Evolutionary conservation across 2,329 filamentous ascomycete species (phyloP), one percentile per base, ranked within the genome.

Genomic region (Stemphylium vesicarium): DNA sequence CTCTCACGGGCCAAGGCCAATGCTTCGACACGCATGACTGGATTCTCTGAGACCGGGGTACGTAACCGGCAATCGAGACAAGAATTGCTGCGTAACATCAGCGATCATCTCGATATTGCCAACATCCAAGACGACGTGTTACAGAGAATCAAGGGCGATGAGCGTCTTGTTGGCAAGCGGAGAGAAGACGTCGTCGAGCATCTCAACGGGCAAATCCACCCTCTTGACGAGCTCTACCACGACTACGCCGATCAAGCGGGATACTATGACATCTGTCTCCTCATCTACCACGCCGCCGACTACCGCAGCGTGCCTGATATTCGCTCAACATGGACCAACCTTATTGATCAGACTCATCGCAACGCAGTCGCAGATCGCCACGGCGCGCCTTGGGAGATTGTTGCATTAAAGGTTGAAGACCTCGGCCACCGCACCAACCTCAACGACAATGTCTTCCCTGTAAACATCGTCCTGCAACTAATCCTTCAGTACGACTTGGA

Each of bases 61-160:
- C 75, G 78, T 20, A 73, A 71, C 62, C 85, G 91, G 44, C 90
- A 94, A 69, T 85, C 88, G 57, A 90, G 95, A 72, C 95, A 97
- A 74, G 84, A 92, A 56, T 81, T 98, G 24, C 85, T 94, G 52
- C 91, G 96, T 66, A 88, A 92, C 59, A 90, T 97, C 20, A 88
- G 88, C 2, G 92, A 95, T 63, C 82, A 96, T 39, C 85, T 99
- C 9, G 95, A 99, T 66, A 86, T 98, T 44, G 94, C 93, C 12
- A 94, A 95, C 69, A 95, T 99, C 48, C 95, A 99, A 74, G 91
- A 96, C 70, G 95, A 99, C 66, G 78, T 98, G 37, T 76, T 98
- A 20, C 89, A 92, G 71, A 85, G 91, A 40, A 79, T 99, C 47
- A 86, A 83, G 70, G 83, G 83, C 9, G 95, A 99, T 62, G 73